Base-by-base conservation (phyloP, 306 rosid genomes). In the Corylus americana region DNA sequence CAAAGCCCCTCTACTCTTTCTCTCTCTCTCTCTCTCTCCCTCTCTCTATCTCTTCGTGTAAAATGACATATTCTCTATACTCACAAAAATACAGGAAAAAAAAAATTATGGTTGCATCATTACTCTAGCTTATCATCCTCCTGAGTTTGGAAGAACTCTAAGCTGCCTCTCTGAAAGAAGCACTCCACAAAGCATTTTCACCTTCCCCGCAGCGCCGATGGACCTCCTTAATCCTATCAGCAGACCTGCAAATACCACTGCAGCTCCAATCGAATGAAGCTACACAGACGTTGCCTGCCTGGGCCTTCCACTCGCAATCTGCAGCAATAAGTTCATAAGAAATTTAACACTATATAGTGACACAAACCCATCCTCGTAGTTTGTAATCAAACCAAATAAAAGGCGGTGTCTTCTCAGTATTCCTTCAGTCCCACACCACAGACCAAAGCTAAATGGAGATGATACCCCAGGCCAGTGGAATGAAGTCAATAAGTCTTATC, bases 301-400 rank as follows among this genome's bases (percentile, higher is more conserved):
- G 99, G 9, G 99, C 99, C 90, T 96, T 96, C 99, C 99, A 96
- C 85, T 96, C 99, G 72, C 99, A 96, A 84, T 96, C 99, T 96
- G 94, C 89, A 92, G 72, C 55, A 55, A 55, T 54, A 75, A 79
- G 58, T 76, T 74, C 7, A 49, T 55, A 57, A 51, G 57, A 44
- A 76, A 73, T 55, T 77, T 77, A 42, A 10, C 17, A 55, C 58
- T 72, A 63, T 39, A 74, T 29, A 42, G 80, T 3, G 20, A 45
- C 70, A 55, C 50, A 47, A 37, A 44, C 37, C 16, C 12, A 50
- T n/a, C 2, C 61, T 72, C 70, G 22, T 49, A 77, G 76, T 55
- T 31, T 55, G 50, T 55, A 66, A 63, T 39, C 37, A 74, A 66
- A 80, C 42, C 70, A 64, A 27, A 74, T 20, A 54, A 55, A 74